phyloP scores from a whole-genome alignment of 768 basidiomycete genomes.

The Xanthoconium stramineum region DNA sequence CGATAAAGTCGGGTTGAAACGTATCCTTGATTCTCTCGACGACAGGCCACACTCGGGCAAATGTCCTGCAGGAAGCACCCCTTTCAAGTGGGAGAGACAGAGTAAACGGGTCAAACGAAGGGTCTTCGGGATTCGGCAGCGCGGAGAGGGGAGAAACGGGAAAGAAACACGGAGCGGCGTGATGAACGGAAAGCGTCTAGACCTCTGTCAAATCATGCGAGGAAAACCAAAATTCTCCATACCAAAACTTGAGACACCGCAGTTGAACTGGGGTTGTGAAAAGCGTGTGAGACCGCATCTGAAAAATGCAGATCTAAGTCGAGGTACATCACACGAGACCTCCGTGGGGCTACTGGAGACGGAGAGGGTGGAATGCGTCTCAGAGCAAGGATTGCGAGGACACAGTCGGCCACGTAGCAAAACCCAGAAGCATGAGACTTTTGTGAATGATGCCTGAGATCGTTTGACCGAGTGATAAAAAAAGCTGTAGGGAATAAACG shows the following conservation, averaged over 20 bases:
- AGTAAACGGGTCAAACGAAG: slow-evolving; percentile 54
- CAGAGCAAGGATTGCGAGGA: slow-evolving; percentile 75
- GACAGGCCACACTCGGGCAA: slow-evolving; percentile 58
- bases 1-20: slow-evolving; percentile 73
- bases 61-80: slow-evolving; percentile 68
- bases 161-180: slow-evolving; percentile 80
- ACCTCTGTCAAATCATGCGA: background rate
- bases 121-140: slow-evolving; percentile 39
- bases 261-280: slow-evolving; percentile 42
- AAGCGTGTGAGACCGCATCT: slow-evolving; percentile 82
- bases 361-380: slow-evolving; percentile 36
- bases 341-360: slow-evolving; percentile 25
- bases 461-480: background rate
- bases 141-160: slow-evolving; percentile 55
- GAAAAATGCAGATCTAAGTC: slow-evolving; percentile 93
- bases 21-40: slow-evolving; percentile 58
- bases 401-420: slow-evolving; percentile 91
- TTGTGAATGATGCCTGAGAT: slow-evolving; percentile 73
- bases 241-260: slow-evolving; percentile 47
- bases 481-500: background rate
- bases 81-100: slow-evolving; percentile 74
- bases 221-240: slow-evolving; percentile 8
- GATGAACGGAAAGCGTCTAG: slow-evolving; percentile 83
- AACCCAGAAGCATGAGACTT: slow-evolving; percentile 81
- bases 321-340: slow-evolving; percentile 79